Evolutionary conservation across 805 yeast genomes (phyloP), one percentile per base, ranked within the genome.

Genomic region (Metschnikowia borealis): DNA sequence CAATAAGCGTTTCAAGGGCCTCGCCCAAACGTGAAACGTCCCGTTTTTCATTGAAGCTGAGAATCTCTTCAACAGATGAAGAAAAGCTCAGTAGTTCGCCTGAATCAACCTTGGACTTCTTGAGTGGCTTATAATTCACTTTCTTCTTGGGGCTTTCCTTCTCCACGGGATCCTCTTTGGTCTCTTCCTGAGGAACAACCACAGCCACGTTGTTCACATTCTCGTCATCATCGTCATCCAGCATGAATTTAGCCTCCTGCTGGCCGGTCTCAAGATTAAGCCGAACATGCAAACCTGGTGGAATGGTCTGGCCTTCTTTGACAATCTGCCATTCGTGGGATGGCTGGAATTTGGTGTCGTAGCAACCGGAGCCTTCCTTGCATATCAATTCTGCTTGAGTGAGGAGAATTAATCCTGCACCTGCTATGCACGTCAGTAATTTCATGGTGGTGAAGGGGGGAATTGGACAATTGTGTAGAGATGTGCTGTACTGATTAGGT

Each of bases 261-360:
- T 69, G 65, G 17, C 85, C 84, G 0, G 90, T 83, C n/a, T 84
- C 88, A 50, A 90, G 67, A 63, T 89, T 84, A 57, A 91, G 59
- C 55, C 88, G 74, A 11, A 90, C 81, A 64, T 87, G 91, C 33
- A 87, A 67, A 0, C 97, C 98, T 6, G 79, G 80, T 0, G 97
- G 96, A 3, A 91, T 75, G 6, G 78, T 75, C 60, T 89, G 96
- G n/a, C 84, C 89, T 44, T 79, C 84, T 56, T 69, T 74, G 5
- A 91, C 79, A 1, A 62, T 62, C 68, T 83, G 82, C 96, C 96
- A 91, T 55, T 85, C 80, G 1, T 62, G 53, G 0, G 83, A 67
- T 1, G 97, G 87, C 36, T 67, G 79, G 61, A 90, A 89, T 2
- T 78, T 53, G 39, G 68, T 67, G 1, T 88, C 86, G 60, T 86